These are phyloP conservation scores for Hansenula anomala DNA, from an alignment of 1,139 yeast genomes.

Conservation along the genomic window DNA sequence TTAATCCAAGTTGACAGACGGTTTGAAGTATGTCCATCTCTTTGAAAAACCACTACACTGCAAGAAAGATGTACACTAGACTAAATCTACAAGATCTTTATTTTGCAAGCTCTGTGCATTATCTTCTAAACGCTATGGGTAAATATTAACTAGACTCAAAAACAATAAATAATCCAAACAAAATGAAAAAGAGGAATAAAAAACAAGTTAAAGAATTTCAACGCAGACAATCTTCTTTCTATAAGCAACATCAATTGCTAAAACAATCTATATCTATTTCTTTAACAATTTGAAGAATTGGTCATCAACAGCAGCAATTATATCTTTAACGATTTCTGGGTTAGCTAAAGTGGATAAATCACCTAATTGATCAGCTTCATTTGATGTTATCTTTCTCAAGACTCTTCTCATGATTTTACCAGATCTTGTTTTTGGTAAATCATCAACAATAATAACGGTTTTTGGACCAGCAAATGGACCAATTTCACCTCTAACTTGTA, in stretches of 20 bases:
- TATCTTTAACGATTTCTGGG: conserved; percentile 77
- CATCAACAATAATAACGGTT: conserved; percentile 78
- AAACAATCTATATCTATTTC: no score
- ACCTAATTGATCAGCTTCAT: conserved; percentile 91
- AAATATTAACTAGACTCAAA: background rate
- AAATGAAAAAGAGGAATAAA: background rate
- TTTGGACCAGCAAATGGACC: conserved; percentile 99
- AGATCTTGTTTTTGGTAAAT: conserved; percentile 95
- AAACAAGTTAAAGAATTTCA: background rate
- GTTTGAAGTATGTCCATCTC: no score
- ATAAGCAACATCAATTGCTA: no score
- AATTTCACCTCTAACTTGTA: conserved; percentile 88
- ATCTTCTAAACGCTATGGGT: background rate
- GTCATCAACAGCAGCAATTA: conserved; percentile 43
- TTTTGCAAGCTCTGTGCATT: background rate
- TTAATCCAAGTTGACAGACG: no score
- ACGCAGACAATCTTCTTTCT: background rate
- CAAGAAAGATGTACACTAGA: no score
- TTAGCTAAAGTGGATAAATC: conserved; percentile 89
- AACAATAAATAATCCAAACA: background rate
- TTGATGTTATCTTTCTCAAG: conserved; percentile 82
- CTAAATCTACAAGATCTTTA: no score
- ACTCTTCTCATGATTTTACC: conserved; percentile 99
- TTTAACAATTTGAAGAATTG: conserved; percentile 27
- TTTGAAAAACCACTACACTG: no score